These are phyloP conservation scores for Claviceps monticola DNA, from an alignment of 2,329 filamentous ascomycete species.

Conservation along the genomic window DNA sequence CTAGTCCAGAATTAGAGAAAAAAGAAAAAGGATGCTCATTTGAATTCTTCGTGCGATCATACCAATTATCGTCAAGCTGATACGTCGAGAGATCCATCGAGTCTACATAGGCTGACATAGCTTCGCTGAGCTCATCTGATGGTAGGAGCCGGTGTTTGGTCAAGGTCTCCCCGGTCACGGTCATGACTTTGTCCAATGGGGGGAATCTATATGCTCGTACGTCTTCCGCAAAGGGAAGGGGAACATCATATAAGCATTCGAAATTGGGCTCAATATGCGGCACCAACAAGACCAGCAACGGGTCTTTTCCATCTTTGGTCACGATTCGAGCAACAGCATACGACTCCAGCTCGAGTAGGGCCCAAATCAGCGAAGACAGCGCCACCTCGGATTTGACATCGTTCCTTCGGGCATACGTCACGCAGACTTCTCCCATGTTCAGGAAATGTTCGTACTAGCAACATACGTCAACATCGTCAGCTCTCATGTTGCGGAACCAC, in stretches of 20 bases:
- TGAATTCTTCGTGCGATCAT: constrained; percentile 12
- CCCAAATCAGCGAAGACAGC: constrained; percentile 79
- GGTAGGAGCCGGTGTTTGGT: constrained; percentile 77
- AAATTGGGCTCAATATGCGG: constrained; percentile 66
- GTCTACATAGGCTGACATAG: constrained; percentile 88
- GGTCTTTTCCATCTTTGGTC: constrained; percentile 67
- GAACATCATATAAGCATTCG: constrained; percentile 79
- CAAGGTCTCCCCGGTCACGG: constrained; percentile 67
- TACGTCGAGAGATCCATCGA: constrained; percentile 73
- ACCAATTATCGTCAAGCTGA: constrained; percentile 63
- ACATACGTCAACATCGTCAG: not conserved
- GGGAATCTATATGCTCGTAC: constrained; percentile 84
- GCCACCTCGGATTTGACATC: constrained; percentile 77
- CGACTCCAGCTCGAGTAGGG: constrained; percentile 69
- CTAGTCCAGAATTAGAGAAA: constrained; percentile 12
- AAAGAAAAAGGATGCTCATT: no score
- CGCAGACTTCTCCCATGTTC: constrained; percentile 66
- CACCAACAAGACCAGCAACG: constrained; percentile 62
- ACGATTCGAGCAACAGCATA: constrained; percentile 82
- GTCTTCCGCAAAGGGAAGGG: constrained; percentile 88
- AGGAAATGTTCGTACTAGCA: constrained; percentile 67
- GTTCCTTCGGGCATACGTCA: constrained; percentile 62
- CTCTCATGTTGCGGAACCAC: not conserved
- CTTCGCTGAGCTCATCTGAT: constrained; percentile 53
- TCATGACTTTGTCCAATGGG: constrained; percentile 74